A percentile compares a stretch with the other conserved stretches of the same genome.
These are phyloP conservation scores for Fusarium praegraminearum DNA, from an alignment of 2,329 filamentous ascomycete genomes.

Conservation along the genomic window DNA sequence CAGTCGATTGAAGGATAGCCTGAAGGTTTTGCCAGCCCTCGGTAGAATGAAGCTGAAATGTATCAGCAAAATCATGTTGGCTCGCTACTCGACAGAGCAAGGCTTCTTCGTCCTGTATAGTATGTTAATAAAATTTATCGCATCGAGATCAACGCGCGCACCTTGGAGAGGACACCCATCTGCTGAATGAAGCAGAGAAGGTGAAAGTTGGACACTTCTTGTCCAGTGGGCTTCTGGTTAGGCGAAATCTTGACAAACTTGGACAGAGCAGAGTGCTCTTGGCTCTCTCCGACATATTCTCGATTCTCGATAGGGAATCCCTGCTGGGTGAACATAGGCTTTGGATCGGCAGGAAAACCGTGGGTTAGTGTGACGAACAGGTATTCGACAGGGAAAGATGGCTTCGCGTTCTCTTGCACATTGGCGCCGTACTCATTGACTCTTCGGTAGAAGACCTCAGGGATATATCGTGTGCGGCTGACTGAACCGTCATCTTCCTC, in stretches of 20 bases:
- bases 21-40: slow-evolving; percentile 94
- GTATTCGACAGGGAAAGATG: slow-evolving; percentile 96
- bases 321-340: slow-evolving; percentile 78
- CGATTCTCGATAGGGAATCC: slow-evolving; percentile 94
- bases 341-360: slow-evolving; percentile 86
- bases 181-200: slow-evolving; percentile 87
- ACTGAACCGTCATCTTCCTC: slow-evolving; percentile 81
- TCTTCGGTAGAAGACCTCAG: slow-evolving; percentile 94
- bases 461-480: slow-evolving; percentile 86
- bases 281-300: slow-evolving; percentile 84
- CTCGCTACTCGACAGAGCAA: slow-evolving; percentile 88
- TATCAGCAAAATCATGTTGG: slow-evolving; percentile 82
- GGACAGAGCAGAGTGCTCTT: slow-evolving; percentile 78
- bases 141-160: slow-evolving; percentile 55
- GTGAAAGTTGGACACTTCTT: slow-evolving; percentile 91
- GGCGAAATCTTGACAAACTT: slow-evolving; percentile 74
- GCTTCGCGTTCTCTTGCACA: slow-evolving; percentile 97
- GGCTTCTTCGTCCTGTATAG: slow-evolving; percentile 82
- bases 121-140: slow-evolving; percentile 9
- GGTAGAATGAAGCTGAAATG: slow-evolving; percentile 85
- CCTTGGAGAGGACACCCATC: slow-evolving; percentile 86
- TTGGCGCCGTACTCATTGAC: slow-evolving; percentile 98
- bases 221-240: slow-evolving; percentile 70
- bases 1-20: slow-evolving; percentile 93
- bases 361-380: slow-evolving; percentile 95